Conservation (phyloP, 2,329 filamentous ascomycete genomes). For the Botryotinia calthae region DNA sequence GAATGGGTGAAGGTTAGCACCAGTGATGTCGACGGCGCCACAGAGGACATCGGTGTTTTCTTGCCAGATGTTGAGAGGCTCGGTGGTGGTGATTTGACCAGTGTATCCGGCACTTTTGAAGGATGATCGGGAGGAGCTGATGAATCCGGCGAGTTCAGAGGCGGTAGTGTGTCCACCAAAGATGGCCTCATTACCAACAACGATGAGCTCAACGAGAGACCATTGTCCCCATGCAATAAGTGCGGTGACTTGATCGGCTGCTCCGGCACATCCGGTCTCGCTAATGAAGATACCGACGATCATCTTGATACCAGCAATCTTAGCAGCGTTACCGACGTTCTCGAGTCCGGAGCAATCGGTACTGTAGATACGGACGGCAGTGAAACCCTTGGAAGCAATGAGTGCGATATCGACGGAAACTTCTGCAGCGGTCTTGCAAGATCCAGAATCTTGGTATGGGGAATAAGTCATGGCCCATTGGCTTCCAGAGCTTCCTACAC, state of each 20-base stretch:
- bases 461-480: conserved; percentile 78
- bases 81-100: conserved; percentile 77
- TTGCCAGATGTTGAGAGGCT: conserved; percentile 78
- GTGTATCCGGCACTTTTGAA: conserved; percentile 66
- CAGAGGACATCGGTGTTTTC: conserved; percentile 62
- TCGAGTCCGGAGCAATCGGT: conserved; percentile 84
- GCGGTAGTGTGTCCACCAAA: conserved; percentile 69
- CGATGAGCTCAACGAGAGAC: conserved; percentile 73
- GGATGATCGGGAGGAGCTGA: conserved; percentile 61
- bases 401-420: conserved; percentile 59
- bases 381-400: conserved; percentile 67
- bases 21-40: conserved; percentile 70
- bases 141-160: conserved; percentile 64
- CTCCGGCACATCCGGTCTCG: conserved; percentile 55
- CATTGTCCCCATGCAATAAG: conserved; percentile 73
- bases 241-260: conserved; percentile 64
- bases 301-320: conserved; percentile 67
- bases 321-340: conserved; percentile 69
- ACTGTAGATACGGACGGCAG: conserved; percentile 77
- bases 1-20: conserved; percentile 89
- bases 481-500: conserved; percentile 29
- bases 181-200: conserved; percentile 89
- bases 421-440: conserved; percentile 62
- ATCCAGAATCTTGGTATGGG: conserved; percentile 58
- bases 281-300: conserved; percentile 89